phyloP scores from a whole-genome alignment of 2,329 filamentous ascomycete species.

The Fusarium siculi region DNA sequence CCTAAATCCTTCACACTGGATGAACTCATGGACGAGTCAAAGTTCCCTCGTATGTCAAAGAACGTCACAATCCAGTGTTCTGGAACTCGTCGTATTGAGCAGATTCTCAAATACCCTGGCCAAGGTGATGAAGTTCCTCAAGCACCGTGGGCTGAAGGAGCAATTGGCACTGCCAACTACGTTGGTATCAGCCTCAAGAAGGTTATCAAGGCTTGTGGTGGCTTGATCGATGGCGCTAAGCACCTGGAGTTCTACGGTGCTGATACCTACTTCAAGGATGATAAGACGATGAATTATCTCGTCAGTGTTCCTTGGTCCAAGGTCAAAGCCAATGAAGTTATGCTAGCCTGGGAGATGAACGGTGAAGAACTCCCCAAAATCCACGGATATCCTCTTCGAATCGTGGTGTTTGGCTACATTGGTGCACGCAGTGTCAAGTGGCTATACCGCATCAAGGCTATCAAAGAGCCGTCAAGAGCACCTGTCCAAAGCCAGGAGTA shows the following conservation, averaged over 20 bases:
- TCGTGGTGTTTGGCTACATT: slow-evolving; percentile 73
- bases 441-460: slow-evolving; percentile 71
- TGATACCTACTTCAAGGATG: slow-evolving; percentile 79
- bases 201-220: slow-evolving; percentile 76
- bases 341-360: slow-evolving; percentile 79
- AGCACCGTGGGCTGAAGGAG: slow-evolving; percentile 71
- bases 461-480: slow-evolving; percentile 63
- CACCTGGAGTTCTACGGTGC: slow-evolving; percentile 77
- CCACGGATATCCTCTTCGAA: slow-evolving; percentile 72
- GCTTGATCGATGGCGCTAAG: slow-evolving; percentile 62
- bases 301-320: slow-evolving; percentile 75
- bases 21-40: slow-evolving; percentile 68
- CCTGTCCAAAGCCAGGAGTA: slow-evolving; percentile 75
- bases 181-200: slow-evolving; percentile 74
- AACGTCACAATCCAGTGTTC: slow-evolving; percentile 73
- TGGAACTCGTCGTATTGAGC: slow-evolving; percentile 75
- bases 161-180: slow-evolving; percentile 73
- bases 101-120: slow-evolving; percentile 72
- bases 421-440: slow-evolving; percentile 73
- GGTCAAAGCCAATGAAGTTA: slow-evolving; percentile 72
- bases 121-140: slow-evolving; percentile 71
- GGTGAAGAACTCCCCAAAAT: slow-evolving; percentile 71
- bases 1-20: slow-evolving; percentile 66
- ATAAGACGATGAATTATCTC: slow-evolving; percentile 72
- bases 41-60: slow-evolving; percentile 69